Percentiles rank a stretch among this genome's conserved stretches.
Conservation (phyloP, 495 filamentous ascomycete genomes). For the Aspergillus sclerotiicarbonarius region DNA sequence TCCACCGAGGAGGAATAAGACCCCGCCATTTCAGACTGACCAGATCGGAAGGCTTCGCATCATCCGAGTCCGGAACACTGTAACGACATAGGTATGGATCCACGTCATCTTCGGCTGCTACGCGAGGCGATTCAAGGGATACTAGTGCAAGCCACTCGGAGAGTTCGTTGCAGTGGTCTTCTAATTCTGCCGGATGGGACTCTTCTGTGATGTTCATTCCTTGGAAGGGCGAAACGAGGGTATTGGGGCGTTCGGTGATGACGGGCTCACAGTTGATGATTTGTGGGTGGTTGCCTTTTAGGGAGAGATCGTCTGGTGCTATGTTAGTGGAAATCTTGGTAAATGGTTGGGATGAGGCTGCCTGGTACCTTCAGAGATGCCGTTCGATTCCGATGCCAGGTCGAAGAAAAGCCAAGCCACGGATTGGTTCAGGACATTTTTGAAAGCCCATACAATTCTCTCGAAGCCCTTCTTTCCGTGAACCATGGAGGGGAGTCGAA, state of each 20-base stretch:
- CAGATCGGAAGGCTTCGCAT: constrained; percentile 23
- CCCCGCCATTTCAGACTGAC: constrained; percentile 50
- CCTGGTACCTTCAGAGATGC: constrained; percentile 28
- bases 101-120: constrained; percentile 63
- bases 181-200: constrained; percentile 45
- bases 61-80: constrained; percentile 51
- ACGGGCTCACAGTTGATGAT: constrained; percentile 35
- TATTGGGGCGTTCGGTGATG: constrained; percentile 27
- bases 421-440: constrained; percentile 71
- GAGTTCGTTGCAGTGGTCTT: constrained; percentile 60
- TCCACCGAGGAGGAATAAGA: constrained; percentile 42
- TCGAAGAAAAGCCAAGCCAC: constrained; percentile 83
- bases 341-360: too few relatives aligned
- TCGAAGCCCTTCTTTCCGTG: constrained; percentile 92
- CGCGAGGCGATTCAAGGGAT: constrained; percentile 67
- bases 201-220: constrained; percentile 36
- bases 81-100: constrained; percentile 86
- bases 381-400: constrained; percentile 31
- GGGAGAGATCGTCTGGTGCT: constrained; percentile 38
- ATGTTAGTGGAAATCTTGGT: too few relatives aligned
- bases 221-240: constrained; percentile 51
- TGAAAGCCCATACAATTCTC: constrained; percentile 77
- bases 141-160: constrained; percentile 86
- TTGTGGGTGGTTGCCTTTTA: constrained; percentile 54
- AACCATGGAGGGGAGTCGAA: constrained; percentile 77